These are phyloP conservation scores for Candida pseudocylindracea DNA, from an alignment of 1,139 yeast species.

Conservation along the genomic window DNA sequence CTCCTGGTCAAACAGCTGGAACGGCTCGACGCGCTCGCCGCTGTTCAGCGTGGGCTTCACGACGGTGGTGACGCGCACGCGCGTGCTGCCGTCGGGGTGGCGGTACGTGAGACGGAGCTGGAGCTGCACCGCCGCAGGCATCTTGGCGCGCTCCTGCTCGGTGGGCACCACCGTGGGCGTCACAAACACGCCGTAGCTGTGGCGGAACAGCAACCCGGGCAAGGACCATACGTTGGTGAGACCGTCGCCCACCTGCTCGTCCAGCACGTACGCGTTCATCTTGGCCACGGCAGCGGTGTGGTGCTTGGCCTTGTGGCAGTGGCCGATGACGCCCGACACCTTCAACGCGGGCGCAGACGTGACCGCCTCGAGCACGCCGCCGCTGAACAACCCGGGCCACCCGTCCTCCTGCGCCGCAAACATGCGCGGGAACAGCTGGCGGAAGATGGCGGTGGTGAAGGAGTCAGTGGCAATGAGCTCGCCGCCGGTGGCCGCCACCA, in stretches of 20 bases:
- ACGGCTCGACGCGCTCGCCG: slow-evolving; percentile 16
- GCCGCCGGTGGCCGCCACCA: slow-evolving; percentile 39
- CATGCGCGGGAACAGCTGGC: slow-evolving; percentile 35
- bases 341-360: slow-evolving; percentile 8
- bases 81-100: slow-evolving; percentile 30
- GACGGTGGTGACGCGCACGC: slow-evolving; percentile 27
- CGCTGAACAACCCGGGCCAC: no score
- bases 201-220: no score
- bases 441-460: slow-evolving; percentile 41
- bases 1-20: slow-evolving; percentile 39
- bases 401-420: slow-evolving; percentile 16
- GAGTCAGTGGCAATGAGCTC: slow-evolving; percentile 38
- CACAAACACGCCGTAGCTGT: no score
- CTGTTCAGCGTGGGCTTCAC: slow-evolving; percentile 20
- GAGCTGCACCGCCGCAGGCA: no score
- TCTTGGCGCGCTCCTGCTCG: no score
- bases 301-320: slow-evolving; percentile 4
- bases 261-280: no score
- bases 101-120: slow-evolving; percentile 12
- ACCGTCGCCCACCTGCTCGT: no score
- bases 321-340: slow-evolving; percentile 36
- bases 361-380: no score
- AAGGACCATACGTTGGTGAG: no score
- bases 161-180: no score
- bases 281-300: no score